Evolutionary conservation across 75 land plant genomes (phyloP).

Genomic region (Cryptomeria japonica): DNA sequence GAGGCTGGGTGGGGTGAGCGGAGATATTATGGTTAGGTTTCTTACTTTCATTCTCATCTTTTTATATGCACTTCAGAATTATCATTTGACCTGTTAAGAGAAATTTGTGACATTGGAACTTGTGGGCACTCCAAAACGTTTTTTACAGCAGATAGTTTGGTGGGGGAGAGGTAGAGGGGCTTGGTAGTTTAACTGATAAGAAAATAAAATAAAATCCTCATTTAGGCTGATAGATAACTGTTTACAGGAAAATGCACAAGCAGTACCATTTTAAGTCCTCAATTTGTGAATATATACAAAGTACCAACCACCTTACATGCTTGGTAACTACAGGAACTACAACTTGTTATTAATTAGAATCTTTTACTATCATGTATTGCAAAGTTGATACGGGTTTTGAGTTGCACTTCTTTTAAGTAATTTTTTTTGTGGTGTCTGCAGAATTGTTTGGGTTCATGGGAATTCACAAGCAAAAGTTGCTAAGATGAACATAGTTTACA

Average conservation of each 20-base stretch:
- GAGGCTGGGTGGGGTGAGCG: slow-evolving; percentile 60
- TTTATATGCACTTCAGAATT: not conserved
- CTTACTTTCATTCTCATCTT: slow-evolving; percentile 10
- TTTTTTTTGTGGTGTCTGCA: no score
- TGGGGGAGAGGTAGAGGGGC: not conserved
- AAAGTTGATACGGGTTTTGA: not conserved
- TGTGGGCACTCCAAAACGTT: not conserved
- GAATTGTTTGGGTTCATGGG: slow-evolving; percentile 67
- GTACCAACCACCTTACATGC: not conserved
- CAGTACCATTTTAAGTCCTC: not conserved
- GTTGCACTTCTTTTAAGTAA: not conserved
- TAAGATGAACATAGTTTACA: slow-evolving; percentile 23
- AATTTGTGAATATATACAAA: not conserved
- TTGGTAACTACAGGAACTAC: no score
- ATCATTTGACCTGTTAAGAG: not conserved
- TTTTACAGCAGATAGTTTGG: not conserved
- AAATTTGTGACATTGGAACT: not conserved
- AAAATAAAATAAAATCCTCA: not conserved
- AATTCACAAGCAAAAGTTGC: slow-evolving; percentile 55
- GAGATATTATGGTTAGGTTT: slow-evolving; percentile 30
- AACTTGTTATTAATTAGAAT: not conserved
- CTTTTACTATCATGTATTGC: not conserved
- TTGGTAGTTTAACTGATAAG: not conserved
- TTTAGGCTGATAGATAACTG: no score
- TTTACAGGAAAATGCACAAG: not conserved